These are phyloP conservation scores for Diaporthe amygdali DNA, from an alignment of 2,329 filamentous ascomycete species.

Conservation along the genomic window DNA sequence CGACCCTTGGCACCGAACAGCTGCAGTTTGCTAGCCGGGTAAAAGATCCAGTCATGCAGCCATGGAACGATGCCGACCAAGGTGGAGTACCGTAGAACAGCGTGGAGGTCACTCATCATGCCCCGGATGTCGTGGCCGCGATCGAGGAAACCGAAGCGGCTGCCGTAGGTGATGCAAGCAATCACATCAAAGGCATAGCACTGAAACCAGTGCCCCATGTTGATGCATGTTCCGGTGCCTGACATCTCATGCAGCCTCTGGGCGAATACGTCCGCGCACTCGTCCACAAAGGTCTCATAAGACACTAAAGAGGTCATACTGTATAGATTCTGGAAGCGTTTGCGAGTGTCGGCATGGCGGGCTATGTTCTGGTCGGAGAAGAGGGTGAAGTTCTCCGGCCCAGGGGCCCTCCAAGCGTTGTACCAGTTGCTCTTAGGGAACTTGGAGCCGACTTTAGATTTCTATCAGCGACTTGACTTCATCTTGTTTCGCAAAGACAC, in stretches of 20 bases:
- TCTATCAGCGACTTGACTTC: neutral
- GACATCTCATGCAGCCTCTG: constrained; percentile 44
- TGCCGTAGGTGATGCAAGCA: constrained; percentile 50
- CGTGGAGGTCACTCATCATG: constrained; percentile 33
- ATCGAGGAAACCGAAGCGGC: constrained; percentile 50
- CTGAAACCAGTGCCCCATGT: constrained; percentile 50
- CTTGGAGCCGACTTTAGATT: constrained; percentile 35
- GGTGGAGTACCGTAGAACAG: constrained; percentile 10
- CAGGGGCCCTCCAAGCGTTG: constrained; percentile 30
- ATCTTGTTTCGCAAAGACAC: too few relatives aligned
- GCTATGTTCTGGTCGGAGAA: constrained; percentile 41
- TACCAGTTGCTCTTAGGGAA: constrained; percentile 44
- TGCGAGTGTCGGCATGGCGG: constrained; percentile 42
- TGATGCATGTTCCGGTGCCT: constrained; percentile 32
- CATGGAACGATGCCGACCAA: constrained; percentile 15
- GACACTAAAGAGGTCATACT: constrained; percentile 52
- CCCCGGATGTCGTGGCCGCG: constrained; percentile 49
- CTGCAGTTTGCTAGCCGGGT: constrained; percentile 6
- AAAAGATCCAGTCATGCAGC: constrained; percentile 18
- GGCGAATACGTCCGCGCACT: constrained; percentile 47
- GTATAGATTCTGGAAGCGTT: constrained; percentile 49
- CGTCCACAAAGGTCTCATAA: constrained; percentile 55
- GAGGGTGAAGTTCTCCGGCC: constrained; percentile 31
- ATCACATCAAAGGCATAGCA: constrained; percentile 58
- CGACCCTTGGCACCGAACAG: constrained; percentile 11